Base-by-base conservation (phyloP, 1,284 basidiomycete species). In the Heterobasidion annosum region DNA sequence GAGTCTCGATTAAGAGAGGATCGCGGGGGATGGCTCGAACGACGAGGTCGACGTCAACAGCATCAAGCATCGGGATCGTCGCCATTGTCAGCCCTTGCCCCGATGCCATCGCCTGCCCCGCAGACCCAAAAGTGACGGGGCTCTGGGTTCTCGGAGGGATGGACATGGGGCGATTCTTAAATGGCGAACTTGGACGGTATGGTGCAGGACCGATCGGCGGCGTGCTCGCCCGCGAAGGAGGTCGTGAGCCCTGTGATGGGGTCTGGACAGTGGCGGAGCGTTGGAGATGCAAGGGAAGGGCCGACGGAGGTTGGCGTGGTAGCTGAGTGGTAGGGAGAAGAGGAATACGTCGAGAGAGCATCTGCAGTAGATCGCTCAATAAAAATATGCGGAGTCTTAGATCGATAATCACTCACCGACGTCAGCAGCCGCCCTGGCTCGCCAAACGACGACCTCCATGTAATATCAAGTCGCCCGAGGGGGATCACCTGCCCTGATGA, bases 391-490 rank as follows among this genome's bases (percentile, higher is more conserved):
- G 3, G 3, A 52, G 47, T 45, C 43, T 45, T n/a, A 46, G 2
- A 47, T 13, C 19, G 19, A 55, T 9, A 18, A 3, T 3, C 5
- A 64, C 74, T 54, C 60, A 70, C 80, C 2, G 90, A 92, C 5
- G 91, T 95, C 48, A 93, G 69, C 16, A 95, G 72, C 48, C 88
- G 77, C 1, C 91, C 91, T 16, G 84, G 88, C 68, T 93, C 88
- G 8, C 89, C 88, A 59, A 83, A 88, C 13, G 81, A 79, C 13
- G 88, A 88, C 47, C 83, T 74, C 91, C 91, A 95, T 1, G 82
- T 79, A 37, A 95, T 84, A 61, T 93, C 88, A 9, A 95, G 74
- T 57, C 88, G 75, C 18, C 91, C 91, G 1, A 95, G 77, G 2
- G 89, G 79, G 15, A 93, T 77, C 42, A 85, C 73, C 33, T 76